Conservation (phyloP, 371 early-diverging fungal genomes). For the Mucor saturninus region DNA sequence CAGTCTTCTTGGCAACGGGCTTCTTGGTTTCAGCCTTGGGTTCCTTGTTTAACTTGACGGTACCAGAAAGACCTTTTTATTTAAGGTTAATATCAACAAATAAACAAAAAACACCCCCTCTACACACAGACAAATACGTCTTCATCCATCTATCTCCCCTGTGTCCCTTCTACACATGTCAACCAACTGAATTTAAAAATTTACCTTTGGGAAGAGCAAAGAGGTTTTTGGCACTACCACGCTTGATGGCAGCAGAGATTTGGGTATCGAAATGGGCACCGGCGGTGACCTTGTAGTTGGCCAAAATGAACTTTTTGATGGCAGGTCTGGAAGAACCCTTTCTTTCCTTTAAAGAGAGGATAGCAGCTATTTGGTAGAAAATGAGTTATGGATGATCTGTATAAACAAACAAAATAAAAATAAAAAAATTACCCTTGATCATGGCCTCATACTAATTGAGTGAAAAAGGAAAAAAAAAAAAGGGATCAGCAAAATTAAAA, state of each 20-base stretch:
- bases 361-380: constrained; percentile 46
- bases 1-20: constrained; percentile 51
- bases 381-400: too few species aligned
- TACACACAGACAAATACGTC: background rate
- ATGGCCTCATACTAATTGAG: constrained; percentile 50
- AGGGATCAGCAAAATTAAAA: background rate
- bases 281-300: constrained; percentile 68
- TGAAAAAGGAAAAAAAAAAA: constrained; percentile 10
- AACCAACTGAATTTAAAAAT: background rate
- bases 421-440: constrained; percentile 48
- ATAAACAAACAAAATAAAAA: too few species aligned
- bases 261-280: constrained; percentile 63
- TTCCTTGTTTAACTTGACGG: constrained; percentile 74
- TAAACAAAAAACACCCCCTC: background rate
- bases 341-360: constrained; percentile 76
- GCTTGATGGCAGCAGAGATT: constrained; percentile 78
- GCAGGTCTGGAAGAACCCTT: constrained; percentile 80
- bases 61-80: constrained; percentile 59
- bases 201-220: constrained; percentile 77
- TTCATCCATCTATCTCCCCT: background rate
- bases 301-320: constrained; percentile 83
- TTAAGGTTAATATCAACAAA: background rate
- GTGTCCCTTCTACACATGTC: background rate
- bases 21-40: constrained; percentile 54
- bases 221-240: constrained; percentile 68